phyloP scores from a whole-genome alignment of 2,329 filamentous ascomycete genomes.

The Aspergillus ochraceoroseus region DNA sequence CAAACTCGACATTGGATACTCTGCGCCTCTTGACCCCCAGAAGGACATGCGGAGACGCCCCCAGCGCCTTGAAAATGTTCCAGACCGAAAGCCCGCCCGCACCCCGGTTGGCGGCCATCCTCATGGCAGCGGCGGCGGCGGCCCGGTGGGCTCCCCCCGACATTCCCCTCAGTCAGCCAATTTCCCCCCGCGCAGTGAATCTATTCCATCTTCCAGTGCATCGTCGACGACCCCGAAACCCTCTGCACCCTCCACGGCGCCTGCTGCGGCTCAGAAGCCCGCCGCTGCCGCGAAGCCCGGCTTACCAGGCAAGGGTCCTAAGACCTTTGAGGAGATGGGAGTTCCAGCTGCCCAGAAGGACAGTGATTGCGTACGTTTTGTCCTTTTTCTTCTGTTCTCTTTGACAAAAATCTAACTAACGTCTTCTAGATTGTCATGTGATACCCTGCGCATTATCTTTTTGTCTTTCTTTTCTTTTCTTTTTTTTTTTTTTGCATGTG shows the following conservation, averaged over 20 bases:
- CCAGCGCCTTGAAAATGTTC: conserved; percentile 26
- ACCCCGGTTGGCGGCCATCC: conserved; percentile 28
- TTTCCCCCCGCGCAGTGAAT: conserved; percentile 34
- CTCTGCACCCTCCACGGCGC: conserved; percentile 20
- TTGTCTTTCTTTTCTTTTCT: too few species aligned
- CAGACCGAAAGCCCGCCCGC: conserved; percentile 31
- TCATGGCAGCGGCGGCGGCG: too few species aligned
- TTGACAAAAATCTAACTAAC: conserved; percentile 16
- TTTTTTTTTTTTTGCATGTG: conserved; percentile 11
- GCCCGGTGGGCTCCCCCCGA: conserved; percentile 25
- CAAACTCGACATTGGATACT: conserved; percentile 46
- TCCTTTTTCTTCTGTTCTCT: not conserved
- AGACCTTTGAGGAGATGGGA: conserved; percentile 98
- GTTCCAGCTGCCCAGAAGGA: conserved; percentile 78
- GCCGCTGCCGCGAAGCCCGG: conserved; percentile 28
- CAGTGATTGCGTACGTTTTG: conserved; percentile 72
- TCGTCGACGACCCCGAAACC: conserved; percentile 44
- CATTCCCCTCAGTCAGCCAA: conserved; percentile 32
- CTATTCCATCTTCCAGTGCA: conserved; percentile 28
- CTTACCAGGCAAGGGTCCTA: conserved; percentile 67
- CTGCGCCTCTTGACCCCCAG: conserved; percentile 43
- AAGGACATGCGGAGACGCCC: conserved; percentile 31
- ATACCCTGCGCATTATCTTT: too few species aligned
- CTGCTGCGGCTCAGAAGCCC: conserved; percentile 35
- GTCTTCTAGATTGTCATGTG: conserved; percentile 39